Conservation (phyloP, 495 filamentous ascomycete species). For the Aspergillus campestris region DNA sequence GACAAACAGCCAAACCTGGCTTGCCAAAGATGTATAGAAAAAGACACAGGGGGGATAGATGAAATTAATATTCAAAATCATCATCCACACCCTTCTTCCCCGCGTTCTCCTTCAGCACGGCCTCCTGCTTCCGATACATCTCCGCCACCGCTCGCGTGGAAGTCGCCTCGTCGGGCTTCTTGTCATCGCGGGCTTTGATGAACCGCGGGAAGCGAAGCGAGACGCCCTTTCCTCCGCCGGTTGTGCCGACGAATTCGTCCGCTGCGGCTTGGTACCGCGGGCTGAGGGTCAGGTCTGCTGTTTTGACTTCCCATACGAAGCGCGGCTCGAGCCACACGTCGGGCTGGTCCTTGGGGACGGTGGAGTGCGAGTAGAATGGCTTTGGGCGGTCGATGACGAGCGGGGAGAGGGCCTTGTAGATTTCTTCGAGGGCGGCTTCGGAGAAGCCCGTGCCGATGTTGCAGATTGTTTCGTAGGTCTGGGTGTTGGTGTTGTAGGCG, state of each 20-base stretch:
- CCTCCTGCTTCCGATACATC: constrained; percentile 94
- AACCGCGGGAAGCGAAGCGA: constrained; percentile 86
- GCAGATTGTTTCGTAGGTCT: constrained; percentile 89
- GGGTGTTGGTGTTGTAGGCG: constrained; percentile 72
- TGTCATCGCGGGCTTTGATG: constrained; percentile 83
- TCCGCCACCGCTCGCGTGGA: constrained; percentile 76
- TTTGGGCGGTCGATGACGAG: constrained; percentile 82
- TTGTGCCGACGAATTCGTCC: constrained; percentile 48
- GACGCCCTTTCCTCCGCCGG: constrained; percentile 71
- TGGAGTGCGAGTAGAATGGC: constrained; percentile 84
- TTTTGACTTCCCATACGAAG: constrained; percentile 95
- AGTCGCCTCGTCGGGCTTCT: constrained; percentile 89
- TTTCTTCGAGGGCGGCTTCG: constrained; percentile 73
- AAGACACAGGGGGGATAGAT: too few species aligned
- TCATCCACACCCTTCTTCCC: constrained; percentile 83
- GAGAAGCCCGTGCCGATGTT: constrained; percentile 98
- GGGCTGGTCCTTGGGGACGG: constrained; percentile 80
- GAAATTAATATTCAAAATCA: constrained; percentile 85
- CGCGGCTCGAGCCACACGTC: constrained; percentile 98
- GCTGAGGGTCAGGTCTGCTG: constrained; percentile 86
- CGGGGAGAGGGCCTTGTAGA: constrained; percentile 61
- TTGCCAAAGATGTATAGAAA: background rate
- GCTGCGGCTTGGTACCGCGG: constrained; percentile 79
- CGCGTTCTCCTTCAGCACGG: constrained; percentile 54
- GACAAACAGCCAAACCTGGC: too few species aligned